phyloP scores from a whole-genome alignment of 192 early-diverging fungal species.

The Coemansia reversa region DNA sequence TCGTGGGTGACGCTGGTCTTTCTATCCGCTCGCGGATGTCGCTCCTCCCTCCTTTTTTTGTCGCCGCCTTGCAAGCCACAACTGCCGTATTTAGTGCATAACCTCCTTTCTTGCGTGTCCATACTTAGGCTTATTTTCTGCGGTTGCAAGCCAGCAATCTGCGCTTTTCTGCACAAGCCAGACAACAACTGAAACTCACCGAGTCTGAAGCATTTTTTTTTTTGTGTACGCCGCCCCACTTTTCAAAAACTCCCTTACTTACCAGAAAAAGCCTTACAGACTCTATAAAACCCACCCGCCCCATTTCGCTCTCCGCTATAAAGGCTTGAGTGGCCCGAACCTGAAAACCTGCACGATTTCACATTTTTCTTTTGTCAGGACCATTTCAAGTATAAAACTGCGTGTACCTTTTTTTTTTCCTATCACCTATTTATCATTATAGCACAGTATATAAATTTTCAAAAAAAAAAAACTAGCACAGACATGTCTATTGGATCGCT shows the following conservation, averaged over 20 bases:
- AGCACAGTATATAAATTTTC: background rate
- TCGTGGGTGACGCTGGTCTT: constrained; percentile 3
- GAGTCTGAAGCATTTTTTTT: background rate
- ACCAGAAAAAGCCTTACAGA: too few relatives aligned
- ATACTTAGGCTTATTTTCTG: constrained; percentile 11
- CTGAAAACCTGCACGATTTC: background rate
- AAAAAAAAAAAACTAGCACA: too few relatives aligned
- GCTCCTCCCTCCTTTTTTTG: background rate
- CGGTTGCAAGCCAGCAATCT: constrained; percentile 9
- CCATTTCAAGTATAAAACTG: background rate
- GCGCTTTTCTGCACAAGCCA: constrained; percentile 17
- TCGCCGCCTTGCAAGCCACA: constrained; percentile 12
- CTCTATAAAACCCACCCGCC: too few relatives aligned
- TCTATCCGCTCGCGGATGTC: background rate
- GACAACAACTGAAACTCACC: background rate
- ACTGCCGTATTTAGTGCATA: constrained; percentile 14
- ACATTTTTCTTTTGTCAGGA: background rate
- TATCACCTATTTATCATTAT: background rate
- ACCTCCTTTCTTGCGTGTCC: constrained; percentile 12
- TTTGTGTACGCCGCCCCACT: background rate
- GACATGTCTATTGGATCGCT: constrained; percentile 24
- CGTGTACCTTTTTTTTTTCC: background rate
- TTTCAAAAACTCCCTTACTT: constrained; percentile 49
- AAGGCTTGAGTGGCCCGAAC: too few relatives aligned
- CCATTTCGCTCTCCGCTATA: too few relatives aligned